Evolutionary conservation across 176 grass and related monocot species (phyloP).

Genomic region (Guadua angustifolia): DNA sequence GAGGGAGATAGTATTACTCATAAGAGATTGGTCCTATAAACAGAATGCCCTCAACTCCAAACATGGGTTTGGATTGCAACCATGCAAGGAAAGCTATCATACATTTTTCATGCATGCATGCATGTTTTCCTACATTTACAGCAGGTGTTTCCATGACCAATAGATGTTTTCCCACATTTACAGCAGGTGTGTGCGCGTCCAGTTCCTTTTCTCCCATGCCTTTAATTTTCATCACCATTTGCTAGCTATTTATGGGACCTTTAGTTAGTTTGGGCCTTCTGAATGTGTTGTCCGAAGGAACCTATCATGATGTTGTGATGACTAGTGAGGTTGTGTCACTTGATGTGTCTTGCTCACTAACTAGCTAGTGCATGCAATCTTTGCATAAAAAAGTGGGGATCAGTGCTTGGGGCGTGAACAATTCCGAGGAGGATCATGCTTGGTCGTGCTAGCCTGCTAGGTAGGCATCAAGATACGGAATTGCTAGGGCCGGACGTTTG

Average conservation of each 20-base stretch:
- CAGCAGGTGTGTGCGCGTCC: not conserved
- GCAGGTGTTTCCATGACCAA: not conserved
- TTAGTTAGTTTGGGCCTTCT: conserved; percentile 26
- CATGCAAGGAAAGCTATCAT: not conserved
- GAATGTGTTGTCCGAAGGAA: conserved; percentile 44
- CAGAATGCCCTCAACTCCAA: not conserved
- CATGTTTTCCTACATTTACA: not conserved
- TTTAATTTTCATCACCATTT: not conserved
- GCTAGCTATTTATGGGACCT: not conserved
- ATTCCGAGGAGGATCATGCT: conserved; percentile 14
- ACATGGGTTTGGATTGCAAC: conserved; percentile 16
- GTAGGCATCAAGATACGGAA: conserved; percentile 20
- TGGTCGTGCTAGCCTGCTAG: conserved; percentile 26
- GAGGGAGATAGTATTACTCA: not conserved
- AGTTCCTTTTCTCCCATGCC: not conserved
- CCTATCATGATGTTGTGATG: conserved; percentile 41
- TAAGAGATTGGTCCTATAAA: conserved; percentile 33
- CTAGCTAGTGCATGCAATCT: not conserved
- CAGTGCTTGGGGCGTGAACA: not conserved
- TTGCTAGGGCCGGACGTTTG: too few relatives aligned
- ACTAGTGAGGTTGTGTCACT: conserved; percentile 28
- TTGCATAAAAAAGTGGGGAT: not conserved
- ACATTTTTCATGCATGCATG: not conserved
- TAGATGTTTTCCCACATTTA: not conserved
- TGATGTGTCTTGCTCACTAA: not conserved